phyloP scores from a whole-genome alignment of 2,329 filamentous ascomycete species.

The Fusarium devonianum region DNA sequence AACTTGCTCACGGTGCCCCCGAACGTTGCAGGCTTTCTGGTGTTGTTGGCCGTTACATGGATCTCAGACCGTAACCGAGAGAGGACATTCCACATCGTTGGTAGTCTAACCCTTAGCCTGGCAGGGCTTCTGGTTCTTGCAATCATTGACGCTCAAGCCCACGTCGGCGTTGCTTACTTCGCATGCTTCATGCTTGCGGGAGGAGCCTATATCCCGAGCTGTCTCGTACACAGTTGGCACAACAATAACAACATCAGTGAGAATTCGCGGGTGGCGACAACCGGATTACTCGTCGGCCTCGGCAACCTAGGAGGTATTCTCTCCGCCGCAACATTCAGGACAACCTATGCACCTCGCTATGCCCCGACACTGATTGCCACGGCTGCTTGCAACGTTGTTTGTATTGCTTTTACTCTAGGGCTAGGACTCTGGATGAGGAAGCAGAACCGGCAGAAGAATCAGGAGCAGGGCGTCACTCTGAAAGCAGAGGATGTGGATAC shows the following conservation, averaged over 20 bases:
- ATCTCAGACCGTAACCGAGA: conserved; percentile 55
- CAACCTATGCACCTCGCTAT: conserved; percentile 57
- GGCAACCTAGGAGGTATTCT: conserved; percentile 58
- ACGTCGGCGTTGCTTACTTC: conserved; percentile 57
- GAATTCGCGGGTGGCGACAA: conserved; percentile 55
- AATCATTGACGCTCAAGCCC: conserved; percentile 49
- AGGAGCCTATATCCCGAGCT: conserved; percentile 55
- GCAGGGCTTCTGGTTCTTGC: conserved; percentile 54
- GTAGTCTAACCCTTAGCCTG: conserved; percentile 47
- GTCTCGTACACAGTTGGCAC: conserved; percentile 58
- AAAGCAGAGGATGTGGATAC: conserved; percentile 31
- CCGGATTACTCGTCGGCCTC: conserved; percentile 55
- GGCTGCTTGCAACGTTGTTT: conserved; percentile 42
- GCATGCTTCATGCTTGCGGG: conserved; percentile 57
- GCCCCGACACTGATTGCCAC: conserved; percentile 55
- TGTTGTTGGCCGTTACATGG: conserved; percentile 53
- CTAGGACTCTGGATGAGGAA: conserved; percentile 29
- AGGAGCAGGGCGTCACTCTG: conserved; percentile 21
- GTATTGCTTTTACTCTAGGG: conserved; percentile 30
- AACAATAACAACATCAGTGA: conserved; percentile 62
- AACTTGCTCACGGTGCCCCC: conserved; percentile 59
- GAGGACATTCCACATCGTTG: conserved; percentile 54
- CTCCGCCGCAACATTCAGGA: conserved; percentile 54
- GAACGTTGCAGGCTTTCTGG: conserved; percentile 55
- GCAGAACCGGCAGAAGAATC: conserved; percentile 21